Evolutionary conservation across 2,329 filamentous ascomycete genomes (phyloP), one percentile per base, ranked within the genome.

Genomic region (Xylariomycetidae sp.): DNA sequence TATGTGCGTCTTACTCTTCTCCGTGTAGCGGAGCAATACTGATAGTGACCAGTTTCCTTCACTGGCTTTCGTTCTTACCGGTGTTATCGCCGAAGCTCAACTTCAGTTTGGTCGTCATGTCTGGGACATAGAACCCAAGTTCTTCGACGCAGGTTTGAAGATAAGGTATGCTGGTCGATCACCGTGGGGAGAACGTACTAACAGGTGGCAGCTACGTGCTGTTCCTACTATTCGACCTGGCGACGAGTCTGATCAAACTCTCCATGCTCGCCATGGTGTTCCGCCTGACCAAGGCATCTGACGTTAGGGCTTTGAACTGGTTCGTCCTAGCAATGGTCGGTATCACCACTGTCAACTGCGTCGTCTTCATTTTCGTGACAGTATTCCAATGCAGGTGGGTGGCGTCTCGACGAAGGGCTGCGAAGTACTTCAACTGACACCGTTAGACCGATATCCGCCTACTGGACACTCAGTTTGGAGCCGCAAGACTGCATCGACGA

Each of bases 401-500:
- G n/a, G 10, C 10, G 8, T 10, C 14, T 9, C 29, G 9, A 3
- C 3, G 3, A 22, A 23, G 2, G 4, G 25, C 16, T n/a, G n/a
- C 17, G 19, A 15, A 20, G n/a, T 10, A 14, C 14, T 10, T 20
- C n/a, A 16, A 25, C 39, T 35, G n/a, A 34, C 19, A 15, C 4
- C 12, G 4, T 10, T 23, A 63, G 61, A 14, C 63, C 61, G 6
- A 39, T 63, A 4, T 57, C 56, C 18, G 52, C 52, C 10, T 63
- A 57, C 42, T 66, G 63, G 63, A 56, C 50, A 9, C 32, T 63
- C 2, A 55, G 57, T 1, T 9, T 34, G 12, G 32, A 36, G 14
- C 50, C 56, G 1, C 53, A 58, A 27, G 48, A 67, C 13, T 65
- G 69, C 28, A 66, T 74, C 24, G 47, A 72, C 17, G 61, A 78